Evolutionary conservation across 2,329 filamentous ascomycete species (phyloP).

Genomic region (Sclerotinia minor): DNA sequence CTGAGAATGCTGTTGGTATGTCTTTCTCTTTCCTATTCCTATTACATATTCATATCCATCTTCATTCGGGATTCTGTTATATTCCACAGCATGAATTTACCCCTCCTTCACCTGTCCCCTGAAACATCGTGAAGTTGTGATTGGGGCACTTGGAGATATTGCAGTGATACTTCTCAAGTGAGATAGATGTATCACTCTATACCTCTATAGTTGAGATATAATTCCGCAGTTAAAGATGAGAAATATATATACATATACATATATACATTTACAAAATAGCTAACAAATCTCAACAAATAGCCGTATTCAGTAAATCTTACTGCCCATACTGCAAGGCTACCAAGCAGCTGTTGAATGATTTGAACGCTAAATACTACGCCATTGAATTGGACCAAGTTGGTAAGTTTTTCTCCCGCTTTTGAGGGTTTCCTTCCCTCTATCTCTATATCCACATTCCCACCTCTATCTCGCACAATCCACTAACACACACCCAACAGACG

Average conservation of each 20-base stretch:
- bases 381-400: constrained; percentile 85
- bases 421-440: neutral
- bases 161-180: neutral
- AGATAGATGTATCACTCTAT: neutral
- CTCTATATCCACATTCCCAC: no score
- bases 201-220: no score
- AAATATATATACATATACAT: neutral
- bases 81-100: neutral
- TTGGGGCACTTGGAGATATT: neutral
- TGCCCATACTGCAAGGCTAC: constrained; percentile 87
- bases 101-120: neutral
- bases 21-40: constrained; percentile 27
- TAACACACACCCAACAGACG: constrained; percentile 55
- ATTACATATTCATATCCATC: neutral
- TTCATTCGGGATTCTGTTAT: neutral
- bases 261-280: neutral
- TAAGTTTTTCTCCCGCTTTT: constrained; percentile 48
- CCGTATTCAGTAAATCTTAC: constrained; percentile 96
- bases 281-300: constrained; percentile 44
- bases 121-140: neutral
- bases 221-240: no score
- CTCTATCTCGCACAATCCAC: no score
- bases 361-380: constrained; percentile 70
- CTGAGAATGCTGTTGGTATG: constrained; percentile 82
- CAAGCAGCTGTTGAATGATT: constrained; percentile 70